Conservation (phyloP, 495 filamentous ascomycete species). For the Neurospora sp. region DNA sequence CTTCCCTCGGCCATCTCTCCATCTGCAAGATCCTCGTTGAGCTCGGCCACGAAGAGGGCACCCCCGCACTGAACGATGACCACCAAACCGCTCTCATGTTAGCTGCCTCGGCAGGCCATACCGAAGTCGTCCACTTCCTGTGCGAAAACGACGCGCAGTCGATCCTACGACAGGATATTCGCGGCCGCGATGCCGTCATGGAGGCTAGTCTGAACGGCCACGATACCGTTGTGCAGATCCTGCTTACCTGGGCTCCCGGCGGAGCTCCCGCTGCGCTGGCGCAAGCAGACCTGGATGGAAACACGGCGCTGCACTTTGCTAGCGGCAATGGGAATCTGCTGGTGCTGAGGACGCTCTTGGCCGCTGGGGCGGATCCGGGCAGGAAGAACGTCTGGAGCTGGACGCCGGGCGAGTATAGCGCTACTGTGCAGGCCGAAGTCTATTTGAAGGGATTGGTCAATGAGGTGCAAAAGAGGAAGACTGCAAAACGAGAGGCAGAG, state of each 20-base stretch:
- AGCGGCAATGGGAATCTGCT: slow-evolving; percentile 60
- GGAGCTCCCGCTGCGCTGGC: slow-evolving; percentile 37
- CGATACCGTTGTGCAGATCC: slow-evolving; percentile 49
- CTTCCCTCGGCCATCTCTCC: slow-evolving; percentile 52
- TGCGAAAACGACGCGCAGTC: slow-evolving; percentile 28
- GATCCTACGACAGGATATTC: slow-evolving; percentile 44
- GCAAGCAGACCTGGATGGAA: slow-evolving; percentile 53
- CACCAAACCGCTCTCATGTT: slow-evolving; percentile 64
- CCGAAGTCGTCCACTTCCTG: slow-evolving; percentile 51
- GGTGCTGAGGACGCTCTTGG: slow-evolving; percentile 58
- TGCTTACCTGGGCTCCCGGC: slow-evolving; percentile 43
- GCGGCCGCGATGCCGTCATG: slow-evolving; percentile 50
- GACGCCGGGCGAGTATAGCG: slow-evolving; percentile 62
- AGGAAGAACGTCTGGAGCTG: slow-evolving; percentile 60
- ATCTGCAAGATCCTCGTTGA: slow-evolving; percentile 48
- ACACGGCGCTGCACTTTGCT: slow-evolving; percentile 67
- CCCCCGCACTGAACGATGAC: slow-evolving; percentile 57
- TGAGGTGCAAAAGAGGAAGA: slow-evolving; percentile 39
- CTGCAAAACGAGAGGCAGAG: slow-evolving; percentile 16
- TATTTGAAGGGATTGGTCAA: slow-evolving; percentile 58
- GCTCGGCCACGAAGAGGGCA: slow-evolving; percentile 46
- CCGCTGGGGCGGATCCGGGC: slow-evolving; percentile 50
- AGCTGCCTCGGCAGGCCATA: slow-evolving; percentile 47
- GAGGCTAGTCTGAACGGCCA: slow-evolving; percentile 44
- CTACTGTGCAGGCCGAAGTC: slow-evolving; percentile 64